Conservation (phyloP, 805 yeast species). For the Metschnikowia kofuensis region DNA sequence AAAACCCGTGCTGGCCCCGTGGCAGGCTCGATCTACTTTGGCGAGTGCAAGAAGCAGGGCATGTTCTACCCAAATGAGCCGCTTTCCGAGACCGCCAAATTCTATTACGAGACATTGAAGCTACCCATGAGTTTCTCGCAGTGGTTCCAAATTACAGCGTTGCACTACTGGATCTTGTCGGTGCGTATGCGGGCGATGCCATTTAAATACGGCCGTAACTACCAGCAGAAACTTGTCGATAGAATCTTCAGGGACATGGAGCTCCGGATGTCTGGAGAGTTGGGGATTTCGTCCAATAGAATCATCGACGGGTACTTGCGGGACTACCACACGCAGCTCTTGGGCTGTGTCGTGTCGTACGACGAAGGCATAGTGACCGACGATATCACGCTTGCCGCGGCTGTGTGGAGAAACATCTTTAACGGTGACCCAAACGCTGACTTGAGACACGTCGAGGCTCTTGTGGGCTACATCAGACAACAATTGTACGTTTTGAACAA, state of each 20-base stretch:
- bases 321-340: slow-evolving; percentile 84
- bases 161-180: slow-evolving; percentile 91
- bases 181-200: slow-evolving; percentile 98
- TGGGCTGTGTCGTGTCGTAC: slow-evolving; percentile 85
- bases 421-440: slow-evolving; percentile 81
- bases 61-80: slow-evolving; percentile 72
- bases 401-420: slow-evolving; percentile 88
- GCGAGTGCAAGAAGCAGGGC: slow-evolving; percentile 83
- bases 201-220: slow-evolving; percentile 78
- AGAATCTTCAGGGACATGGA: slow-evolving; percentile 89
- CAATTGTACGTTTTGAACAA: slow-evolving; percentile 84
- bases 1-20: slow-evolving; percentile 88
- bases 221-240: slow-evolving; percentile 90
- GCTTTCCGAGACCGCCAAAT: slow-evolving; percentile 67
- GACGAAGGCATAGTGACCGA: slow-evolving; percentile 88
- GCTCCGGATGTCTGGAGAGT: slow-evolving; percentile 75
- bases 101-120: slow-evolving; percentile 80
- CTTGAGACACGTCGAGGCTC: slow-evolving; percentile 78
- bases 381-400: slow-evolving; percentile 74
- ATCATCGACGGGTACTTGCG: slow-evolving; percentile 83
- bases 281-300: slow-evolving; percentile 78
- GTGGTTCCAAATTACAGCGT: slow-evolving; percentile 89
- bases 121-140: slow-evolving; percentile 88
- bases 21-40: slow-evolving; percentile 86
- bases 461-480: slow-evolving; percentile 85